Percentiles rank a stretch among this genome's conserved stretches.
phyloP scores from a whole-genome alignment of 2,329 filamentous ascomycete genomes.

The Calonectria pseudoturangicola region DNA sequence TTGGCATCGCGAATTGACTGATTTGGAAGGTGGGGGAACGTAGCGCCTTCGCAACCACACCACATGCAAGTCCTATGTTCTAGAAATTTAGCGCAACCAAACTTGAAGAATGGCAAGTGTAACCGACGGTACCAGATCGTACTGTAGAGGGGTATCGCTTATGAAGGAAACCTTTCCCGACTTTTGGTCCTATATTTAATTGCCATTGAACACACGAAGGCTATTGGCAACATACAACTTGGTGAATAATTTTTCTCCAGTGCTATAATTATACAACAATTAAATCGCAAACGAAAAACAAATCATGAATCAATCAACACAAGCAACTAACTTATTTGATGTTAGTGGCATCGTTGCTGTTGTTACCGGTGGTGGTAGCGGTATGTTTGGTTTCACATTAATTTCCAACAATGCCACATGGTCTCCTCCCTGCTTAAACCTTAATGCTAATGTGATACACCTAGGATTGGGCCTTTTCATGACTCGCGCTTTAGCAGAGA shows the following conservation, averaged over 20 bases:
- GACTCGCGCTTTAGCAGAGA: slow-evolving; percentile 70
- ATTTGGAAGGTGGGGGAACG: slow-evolving; percentile 2
- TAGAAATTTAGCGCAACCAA: not conserved
- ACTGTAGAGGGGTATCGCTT: not conserved
- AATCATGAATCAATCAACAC: not conserved
- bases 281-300: not conserved
- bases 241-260: not conserved
- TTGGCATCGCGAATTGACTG: not conserved
- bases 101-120: not conserved
- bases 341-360: slow-evolving; percentile 72
- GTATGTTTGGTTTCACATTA: not conserved
- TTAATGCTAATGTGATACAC: not conserved
- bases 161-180: not conserved
- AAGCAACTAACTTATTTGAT: slow-evolving; percentile 62
- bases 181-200: not conserved
- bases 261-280: not conserved
- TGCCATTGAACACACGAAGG: too few species aligned
- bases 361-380: slow-evolving; percentile 70
- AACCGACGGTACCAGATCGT: not conserved
- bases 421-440: not conserved
- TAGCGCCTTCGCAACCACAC: not conserved
- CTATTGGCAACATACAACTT: too few species aligned
- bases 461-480: slow-evolving; percentile 74
- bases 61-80: too few species aligned
- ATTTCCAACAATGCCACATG: not conserved